phyloP scores from a whole-genome alignment of 768 basidiomycete genomes.

The Pleurotus tuoliensis region DNA sequence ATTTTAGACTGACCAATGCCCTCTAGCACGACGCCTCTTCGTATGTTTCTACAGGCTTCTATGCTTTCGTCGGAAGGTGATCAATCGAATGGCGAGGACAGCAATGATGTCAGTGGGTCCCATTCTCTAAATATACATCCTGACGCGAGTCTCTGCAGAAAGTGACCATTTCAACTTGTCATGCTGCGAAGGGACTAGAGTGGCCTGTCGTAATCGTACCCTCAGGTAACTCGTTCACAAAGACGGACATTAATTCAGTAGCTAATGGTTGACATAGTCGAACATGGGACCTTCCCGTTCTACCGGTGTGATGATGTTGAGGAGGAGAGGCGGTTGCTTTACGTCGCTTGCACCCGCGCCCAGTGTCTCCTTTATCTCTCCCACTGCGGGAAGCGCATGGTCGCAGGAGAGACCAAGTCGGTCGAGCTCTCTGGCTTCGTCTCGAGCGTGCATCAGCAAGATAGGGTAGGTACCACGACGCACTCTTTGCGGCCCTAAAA shows the following conservation, averaged over 20 bases:
- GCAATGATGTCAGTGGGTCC: constrained; percentile 34
- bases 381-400: constrained; percentile 43
- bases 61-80: constrained; percentile 82
- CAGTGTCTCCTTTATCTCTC: constrained; percentile 65
- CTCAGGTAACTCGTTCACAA: constrained; percentile 38
- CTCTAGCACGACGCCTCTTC: constrained; percentile 52
- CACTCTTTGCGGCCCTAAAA: no score
- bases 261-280: constrained; percentile 39
- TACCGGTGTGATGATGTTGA: constrained; percentile 68
- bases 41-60: constrained; percentile 72
- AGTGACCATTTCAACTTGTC: constrained; percentile 83
- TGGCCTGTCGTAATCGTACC: constrained; percentile 89
- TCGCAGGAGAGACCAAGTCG: constrained; percentile 49
- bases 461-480: constrained; percentile 32
- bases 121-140: neutral
- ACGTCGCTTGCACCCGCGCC: constrained; percentile 87
- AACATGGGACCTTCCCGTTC: constrained; percentile 73
- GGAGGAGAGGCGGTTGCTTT: constrained; percentile 87
- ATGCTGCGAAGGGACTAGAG: constrained; percentile 88
- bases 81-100: constrained; percentile 47
- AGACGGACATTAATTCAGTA: neutral
- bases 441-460: constrained; percentile 31
- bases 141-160: constrained; percentile 39
- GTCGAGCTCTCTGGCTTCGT: constrained; percentile 61
- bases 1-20: neutral